Base-by-base conservation (phyloP, 2,329 filamentous ascomycete genomes). In the Aspergillus flavus region DNA sequence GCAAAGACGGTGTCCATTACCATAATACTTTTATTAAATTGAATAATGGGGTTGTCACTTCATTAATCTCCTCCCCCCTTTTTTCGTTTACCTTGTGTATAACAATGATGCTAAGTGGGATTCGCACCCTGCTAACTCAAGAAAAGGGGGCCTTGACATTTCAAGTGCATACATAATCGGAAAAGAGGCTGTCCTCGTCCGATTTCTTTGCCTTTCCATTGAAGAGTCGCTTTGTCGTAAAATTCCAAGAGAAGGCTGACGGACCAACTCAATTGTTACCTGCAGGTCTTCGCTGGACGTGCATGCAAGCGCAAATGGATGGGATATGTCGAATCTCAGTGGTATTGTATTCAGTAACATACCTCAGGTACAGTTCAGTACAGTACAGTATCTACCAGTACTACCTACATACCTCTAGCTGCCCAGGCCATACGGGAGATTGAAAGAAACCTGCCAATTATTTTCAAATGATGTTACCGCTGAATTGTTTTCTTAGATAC, bases 271-370 rank as follows among this genome's bases (percentile, higher is more conserved):
- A 52, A 34, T 52, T 30, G 5, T 12, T 28, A 16, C 21, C 61
- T 62, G 61, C 57, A 62, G 48, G 61, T 54, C 45, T 50, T 52
- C 50, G 56, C 58, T 62, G 61, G 61, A 55, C 48, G 56, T 55
- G 56, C 56, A 62, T 57, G 46, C 46, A 43, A 46, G 46, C 30
- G 28, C 53, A 61, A 12, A 19, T 26, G 45, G 4, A 32, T 32
- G 14, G 46, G 46, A 50, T 11, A 50, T 50, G 46, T 32, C 16
- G 19, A 30, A 32, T 52, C 28, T 5, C 19, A 32, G 19, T 19
- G 23, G 26, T 50, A 50, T n/a, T 19, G 46, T 32, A 52, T n/a
- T 41, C 39, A n/a, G 39, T 16, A 41, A 41, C 16, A 41, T 32
- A 32, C 14, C 16, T 9, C 23, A 50, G 26, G 46, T 41, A 41